Conservation (phyloP, 345 rosid genomes). For the Arabidopsis arenosa region DNA sequence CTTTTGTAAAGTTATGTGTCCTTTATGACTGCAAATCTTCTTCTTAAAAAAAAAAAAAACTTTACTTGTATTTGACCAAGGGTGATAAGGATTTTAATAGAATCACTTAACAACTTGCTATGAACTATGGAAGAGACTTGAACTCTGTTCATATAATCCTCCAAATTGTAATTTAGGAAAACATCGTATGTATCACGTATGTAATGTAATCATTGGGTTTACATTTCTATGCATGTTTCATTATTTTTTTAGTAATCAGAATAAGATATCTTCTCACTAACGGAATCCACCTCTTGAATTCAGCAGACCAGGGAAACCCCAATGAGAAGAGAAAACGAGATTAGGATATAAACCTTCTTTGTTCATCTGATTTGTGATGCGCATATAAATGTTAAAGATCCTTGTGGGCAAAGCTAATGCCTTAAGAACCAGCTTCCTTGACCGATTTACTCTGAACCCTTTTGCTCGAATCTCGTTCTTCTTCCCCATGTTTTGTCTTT, state of each 20-base stretch:
- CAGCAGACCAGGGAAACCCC: constrained; percentile 69
- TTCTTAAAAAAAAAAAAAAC: neutral
- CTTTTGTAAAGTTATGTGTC: neutral
- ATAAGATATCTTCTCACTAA: constrained; percentile 5
- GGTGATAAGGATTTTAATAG: neutral
- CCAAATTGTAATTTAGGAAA: constrained; percentile 15
- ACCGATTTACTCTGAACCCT: constrained; percentile 61
- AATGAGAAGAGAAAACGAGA: constrained; percentile 64
- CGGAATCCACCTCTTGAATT: constrained; percentile 47
- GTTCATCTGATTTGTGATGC: constrained; percentile 52
- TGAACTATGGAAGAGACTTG: neutral
- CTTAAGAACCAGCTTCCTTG: constrained; percentile 60
- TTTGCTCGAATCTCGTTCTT: constrained; percentile 48
- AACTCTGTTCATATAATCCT: constrained; percentile 1
- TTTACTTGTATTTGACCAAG: neutral
- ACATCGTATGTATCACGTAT: constrained; percentile 8
- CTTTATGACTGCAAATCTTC: neutral
- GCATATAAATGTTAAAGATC: constrained; percentile 53
- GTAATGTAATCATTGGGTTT: constrained; percentile 9
- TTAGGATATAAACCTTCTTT: constrained; percentile 60
- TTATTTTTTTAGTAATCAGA: neutral
- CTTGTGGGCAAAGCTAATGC: constrained; percentile 52
- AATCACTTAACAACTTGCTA: constrained; percentile 2
- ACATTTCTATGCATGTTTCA: constrained; percentile 1
- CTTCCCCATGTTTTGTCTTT: constrained; percentile 55